Base-by-base conservation (phyloP, 441 rosid species). In the Aquilaria agallochum region DNA sequence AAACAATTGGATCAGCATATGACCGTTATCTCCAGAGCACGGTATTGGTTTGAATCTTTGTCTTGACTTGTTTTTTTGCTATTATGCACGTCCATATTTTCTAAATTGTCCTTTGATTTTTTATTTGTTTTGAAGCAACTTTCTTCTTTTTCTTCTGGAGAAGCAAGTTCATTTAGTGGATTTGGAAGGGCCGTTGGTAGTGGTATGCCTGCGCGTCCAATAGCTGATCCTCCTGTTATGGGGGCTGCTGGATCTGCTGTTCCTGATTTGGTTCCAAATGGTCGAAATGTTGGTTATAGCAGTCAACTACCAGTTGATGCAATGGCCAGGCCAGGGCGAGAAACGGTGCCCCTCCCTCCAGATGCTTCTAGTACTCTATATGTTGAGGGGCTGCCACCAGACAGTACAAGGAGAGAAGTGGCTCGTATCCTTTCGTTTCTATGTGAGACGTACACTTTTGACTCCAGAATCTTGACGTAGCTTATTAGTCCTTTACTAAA, bases 351-450 rank as follows among this genome's bases (percentile, higher is more conserved):
- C 56, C 68, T 90, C 31, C 93, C 90, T 69, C 84, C 72, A 5
- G 89, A 88, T 83, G 97, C 88, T 54, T 76, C 97, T 58, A 88
- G 72, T 72, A 88, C 97, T 50, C 72, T 90, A 15, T 90, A 74
- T 74, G 87, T 90, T 61, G 97, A 88, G 71, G 91, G 97, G 53
- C 82, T 90, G 65, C 88, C 97, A 64, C 63, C 89, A 56, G 86
- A 84, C 74, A 75, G 85, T 79, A 77, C 84, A 27, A 83, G 72
- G 80, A 78, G 93, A 62, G 91, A 84, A 80, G 91, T 90, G 61
- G 90, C 93, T n/a, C 89, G 93, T 90, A 88, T 90, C 97, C 95
- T 88, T 50, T 76, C 58, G 42, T 4, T 36, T 3, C 5, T 4
- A 36, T 36, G 42, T 36, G 42, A 36, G 6, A 36, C 3, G 7